These are phyloP conservation scores for Xylariales sp. DNA, from an alignment of 2,329 filamentous ascomycete species.

Conservation along the genomic window DNA sequence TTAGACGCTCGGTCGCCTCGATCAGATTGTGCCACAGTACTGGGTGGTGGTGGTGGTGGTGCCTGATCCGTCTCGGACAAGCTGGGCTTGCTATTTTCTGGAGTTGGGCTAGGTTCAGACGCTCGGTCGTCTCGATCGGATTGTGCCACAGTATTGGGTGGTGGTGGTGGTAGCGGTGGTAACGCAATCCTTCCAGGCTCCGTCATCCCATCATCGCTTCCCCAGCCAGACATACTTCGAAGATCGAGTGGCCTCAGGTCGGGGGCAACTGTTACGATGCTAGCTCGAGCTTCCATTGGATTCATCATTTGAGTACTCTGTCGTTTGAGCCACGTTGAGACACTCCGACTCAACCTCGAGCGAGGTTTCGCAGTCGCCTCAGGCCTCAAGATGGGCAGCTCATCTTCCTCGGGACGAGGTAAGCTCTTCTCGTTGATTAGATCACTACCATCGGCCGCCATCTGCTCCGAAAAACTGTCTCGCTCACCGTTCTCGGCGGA, in stretches of 20 bases:
- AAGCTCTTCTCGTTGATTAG: constrained; percentile 8
- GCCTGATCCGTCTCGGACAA: no score
- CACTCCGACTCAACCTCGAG: neutral
- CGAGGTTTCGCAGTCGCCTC: neutral
- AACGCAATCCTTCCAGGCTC: neutral
- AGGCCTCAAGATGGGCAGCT: neutral
- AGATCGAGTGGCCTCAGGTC: constrained; percentile 3
- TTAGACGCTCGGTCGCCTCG: no score
- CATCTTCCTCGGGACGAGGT: constrained; percentile 1
- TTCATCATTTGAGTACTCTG: constrained; percentile 8
- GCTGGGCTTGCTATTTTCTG: no score
- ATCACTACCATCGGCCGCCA: neutral
- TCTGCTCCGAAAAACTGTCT: neutral
- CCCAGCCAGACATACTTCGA: constrained; percentile 6
- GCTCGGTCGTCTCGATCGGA: no score
- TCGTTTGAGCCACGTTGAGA: constrained; percentile 9
- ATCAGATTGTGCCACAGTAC: no score
- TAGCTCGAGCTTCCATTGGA: constrained; percentile 8
- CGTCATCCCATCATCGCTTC: neutral
- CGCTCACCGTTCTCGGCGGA: constrained; percentile 4
- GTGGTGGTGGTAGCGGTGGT: neutral
- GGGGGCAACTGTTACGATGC: constrained; percentile 8
- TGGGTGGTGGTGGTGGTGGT: no score
- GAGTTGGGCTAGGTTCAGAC: no score
- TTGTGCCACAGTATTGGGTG: no score